Evolutionary conservation across 345 rosid species (phyloP).

Genomic region (Gossypium thurberi): DNA sequence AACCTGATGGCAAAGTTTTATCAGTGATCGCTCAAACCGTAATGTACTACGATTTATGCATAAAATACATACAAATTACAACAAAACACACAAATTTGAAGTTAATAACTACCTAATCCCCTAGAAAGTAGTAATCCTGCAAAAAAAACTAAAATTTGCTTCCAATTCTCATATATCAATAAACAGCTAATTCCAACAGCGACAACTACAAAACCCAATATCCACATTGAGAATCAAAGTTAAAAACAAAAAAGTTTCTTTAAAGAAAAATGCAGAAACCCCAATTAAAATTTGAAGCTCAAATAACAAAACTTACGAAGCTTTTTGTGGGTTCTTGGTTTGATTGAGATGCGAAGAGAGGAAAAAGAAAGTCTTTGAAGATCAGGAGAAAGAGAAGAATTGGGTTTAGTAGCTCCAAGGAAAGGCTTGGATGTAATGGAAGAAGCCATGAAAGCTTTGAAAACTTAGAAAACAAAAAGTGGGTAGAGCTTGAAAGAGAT

Average conservation of each 20-base stretch:
- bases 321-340: slow-evolving; percentile 35
- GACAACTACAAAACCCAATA: not conserved
- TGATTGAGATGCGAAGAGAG: slow-evolving; percentile 36
- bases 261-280: not conserved
- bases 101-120: not conserved
- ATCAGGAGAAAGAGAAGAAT: slow-evolving; percentile 30
- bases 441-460: slow-evolving; percentile 43
- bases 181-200: not conserved
- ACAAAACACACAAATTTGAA: not conserved
- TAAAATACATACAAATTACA: not conserved
- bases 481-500: not conserved
- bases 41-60: not conserved
- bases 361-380: slow-evolving; percentile 39
- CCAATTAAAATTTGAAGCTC: not conserved
- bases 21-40: not conserved
- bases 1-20: not conserved
- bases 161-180: not conserved
- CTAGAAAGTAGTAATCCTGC: not conserved
- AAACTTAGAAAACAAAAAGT: not conserved
- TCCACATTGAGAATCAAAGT: not conserved
- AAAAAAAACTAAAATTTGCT: not conserved
- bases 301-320: slow-evolving; percentile 40
- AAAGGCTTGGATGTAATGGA: slow-evolving; percentile 42
- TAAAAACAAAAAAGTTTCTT: not conserved
- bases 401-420: slow-evolving; percentile 38